A percentile compares a stretch with the other conserved stretches of the same genome.
Evolutionary conservation across 257 asterid species (phyloP).

Genomic region (Solanum peruvianum): DNA sequence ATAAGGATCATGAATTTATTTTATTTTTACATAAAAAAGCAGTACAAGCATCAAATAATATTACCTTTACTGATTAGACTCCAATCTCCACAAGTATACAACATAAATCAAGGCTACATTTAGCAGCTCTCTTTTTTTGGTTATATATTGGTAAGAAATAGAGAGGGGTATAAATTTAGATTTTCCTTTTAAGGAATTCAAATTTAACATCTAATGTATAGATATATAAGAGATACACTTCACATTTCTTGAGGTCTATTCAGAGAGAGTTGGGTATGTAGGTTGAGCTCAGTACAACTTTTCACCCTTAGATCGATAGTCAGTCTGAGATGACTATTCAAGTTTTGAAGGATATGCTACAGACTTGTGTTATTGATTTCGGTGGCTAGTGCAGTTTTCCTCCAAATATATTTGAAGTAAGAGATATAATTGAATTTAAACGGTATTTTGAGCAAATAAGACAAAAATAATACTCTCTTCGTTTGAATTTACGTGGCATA

Average conservation of each 20-base stretch:
- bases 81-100: neutral
- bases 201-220: too few species aligned
- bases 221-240: neutral
- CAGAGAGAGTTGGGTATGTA: too few species aligned
- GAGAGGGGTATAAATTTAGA: neutral
- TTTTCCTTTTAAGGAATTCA: too few species aligned
- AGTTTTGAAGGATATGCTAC: too few species aligned
- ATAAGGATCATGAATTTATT: neutral
- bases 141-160: neutral
- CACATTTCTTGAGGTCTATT: too few species aligned
- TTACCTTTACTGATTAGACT: slow-evolving; percentile 16
- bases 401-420: neutral
- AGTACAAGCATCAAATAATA: neutral
- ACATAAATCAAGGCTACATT: slow-evolving; percentile 6
- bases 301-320: too few species aligned
- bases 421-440: neutral
- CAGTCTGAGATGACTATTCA: too few species aligned
- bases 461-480: neutral
- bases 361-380: too few species aligned
- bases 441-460: neutral
- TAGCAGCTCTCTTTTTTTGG: slow-evolving; percentile 7
- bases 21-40: neutral
- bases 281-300: too few species aligned
- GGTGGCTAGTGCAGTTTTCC: too few species aligned
- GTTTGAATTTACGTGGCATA: neutral